A percentile compares a stretch with the other conserved stretches of the same genome.
Conservation (phyloP, 495 filamentous ascomycete genomes). For the Endocarpon pusillum region DNA sequence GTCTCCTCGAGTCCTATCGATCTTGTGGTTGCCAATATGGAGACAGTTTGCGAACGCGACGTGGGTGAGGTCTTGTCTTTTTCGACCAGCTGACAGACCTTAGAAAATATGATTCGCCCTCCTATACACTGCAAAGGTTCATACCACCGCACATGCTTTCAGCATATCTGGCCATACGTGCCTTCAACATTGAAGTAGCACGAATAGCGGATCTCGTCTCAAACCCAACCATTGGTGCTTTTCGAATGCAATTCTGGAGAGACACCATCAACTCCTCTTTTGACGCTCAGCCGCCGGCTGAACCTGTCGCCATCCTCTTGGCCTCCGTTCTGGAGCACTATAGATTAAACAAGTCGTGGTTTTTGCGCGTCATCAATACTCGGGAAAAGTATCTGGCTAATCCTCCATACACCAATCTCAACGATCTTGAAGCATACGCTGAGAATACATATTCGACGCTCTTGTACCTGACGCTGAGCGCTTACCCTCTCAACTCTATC, state of each 20-base stretch:
- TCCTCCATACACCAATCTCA: constrained; percentile 56
- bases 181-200: constrained; percentile 83
- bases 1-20: background rate
- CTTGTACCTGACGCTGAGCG: constrained; percentile 73
- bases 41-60: constrained; percentile 1
- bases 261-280: constrained; percentile 63
- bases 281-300: constrained; percentile 59
- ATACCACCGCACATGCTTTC: constrained; percentile 52
- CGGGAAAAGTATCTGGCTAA: constrained; percentile 74
- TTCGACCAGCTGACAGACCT: background rate
- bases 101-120: constrained; percentile 72
- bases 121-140: constrained; percentile 72
- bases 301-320: constrained; percentile 79
- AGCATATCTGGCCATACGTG: constrained; percentile 78
- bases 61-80: background rate
- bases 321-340: constrained; percentile 44
- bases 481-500: constrained; percentile 56
- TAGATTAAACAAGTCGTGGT: constrained; percentile 61
- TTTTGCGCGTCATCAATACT: constrained; percentile 57
- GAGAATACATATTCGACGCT: constrained; percentile 89
- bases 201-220: constrained; percentile 75
- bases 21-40: constrained; percentile 1
- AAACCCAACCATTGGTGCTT: constrained; percentile 57
- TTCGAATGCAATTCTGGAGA: constrained; percentile 91
- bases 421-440: constrained; percentile 67